Evolutionary conservation across 169 alveolate species (phyloP), one percentile per base, ranked within the genome.

Genomic region (Blepharisma undulans): DNA sequence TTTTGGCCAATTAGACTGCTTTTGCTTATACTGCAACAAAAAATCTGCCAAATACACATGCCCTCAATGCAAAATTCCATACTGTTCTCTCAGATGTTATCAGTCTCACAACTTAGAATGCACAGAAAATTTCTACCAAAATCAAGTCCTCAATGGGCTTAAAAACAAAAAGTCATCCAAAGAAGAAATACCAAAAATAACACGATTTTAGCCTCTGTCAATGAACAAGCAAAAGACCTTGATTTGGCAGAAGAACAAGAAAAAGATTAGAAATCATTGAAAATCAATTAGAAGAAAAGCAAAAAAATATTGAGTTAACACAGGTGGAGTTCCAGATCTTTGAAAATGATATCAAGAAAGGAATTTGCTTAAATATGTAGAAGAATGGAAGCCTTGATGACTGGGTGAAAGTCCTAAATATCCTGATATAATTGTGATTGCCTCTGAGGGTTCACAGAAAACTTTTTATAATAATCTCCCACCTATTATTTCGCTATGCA

Each of bases 61-160:
- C 36, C 95, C 95, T 25, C n/a, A n/a, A n/a, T n/a, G 95, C 60
- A 90, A 89, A 90, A 60, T 92, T 25, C 88, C 90, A 14, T 92
- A 92, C 81, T 92, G 95, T 32, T 61, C 82, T 36, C 21, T 89
- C 79, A 81, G n/a, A n/a, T n/a, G n/a, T n/a, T n/a, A n/a, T n/a
- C n/a, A n/a, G n/a, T n/a, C n/a, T n/a, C n/a, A n/a, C n/a, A n/a
- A n/a, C n/a, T n/a, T n/a, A n/a, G n/a, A n/a, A n/a, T n/a, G n/a
- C n/a, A n/a, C n/a, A n/a, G n/a, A n/a, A 90, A 91, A 92, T 78
- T 92, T 92, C 87, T 92, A 92, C 89, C 90, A 90, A 90, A 84
- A 86, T 34, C n/a, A 92, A 85, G 95, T 92, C 59, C 78, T 90
- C 7, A 88, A 85, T 79, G 88, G 85, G 36, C 86, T 92, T 72